Evolutionary conservation across 768 basidiomycete species (phyloP).

Genomic region (Xerocomellus intermedius): DNA sequence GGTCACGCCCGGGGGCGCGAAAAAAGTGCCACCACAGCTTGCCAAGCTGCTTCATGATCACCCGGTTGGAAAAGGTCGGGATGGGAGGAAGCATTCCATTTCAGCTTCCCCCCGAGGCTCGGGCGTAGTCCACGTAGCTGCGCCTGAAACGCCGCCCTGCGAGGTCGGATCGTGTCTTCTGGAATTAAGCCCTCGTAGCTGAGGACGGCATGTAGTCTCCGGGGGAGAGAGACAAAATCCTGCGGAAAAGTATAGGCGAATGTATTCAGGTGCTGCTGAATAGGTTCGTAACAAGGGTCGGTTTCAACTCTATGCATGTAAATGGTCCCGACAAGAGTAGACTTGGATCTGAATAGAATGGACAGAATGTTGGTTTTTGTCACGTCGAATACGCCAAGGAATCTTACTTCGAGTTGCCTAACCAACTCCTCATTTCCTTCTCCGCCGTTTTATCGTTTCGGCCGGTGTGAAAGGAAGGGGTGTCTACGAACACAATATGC

Average conservation of each 20-base stretch:
- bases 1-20: not conserved
- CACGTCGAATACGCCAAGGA: not conserved
- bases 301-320: constrained; percentile 16
- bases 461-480: constrained; percentile 14
- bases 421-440: constrained; percentile 1
- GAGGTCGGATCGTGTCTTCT: fast-evolving
- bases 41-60: constrained; percentile 7
- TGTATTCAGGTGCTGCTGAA: constrained; percentile 7
- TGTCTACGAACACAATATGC: constrained; percentile 24
- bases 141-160: not conserved
- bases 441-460: not conserved
- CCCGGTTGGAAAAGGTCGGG: not conserved
- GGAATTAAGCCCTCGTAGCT: not conserved
- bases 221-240: not conserved
- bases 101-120: not conserved
- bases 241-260: constrained; percentile 8
- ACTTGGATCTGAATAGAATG: constrained; percentile 5
- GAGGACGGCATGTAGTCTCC: constrained; percentile 10
- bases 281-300: fast-evolving
- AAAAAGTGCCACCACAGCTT: constrained; percentile 9
- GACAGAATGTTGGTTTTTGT: not conserved
- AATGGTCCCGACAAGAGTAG: constrained; percentile 9
- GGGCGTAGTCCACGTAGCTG: not conserved
- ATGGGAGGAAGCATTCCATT: constrained; percentile 3
- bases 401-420: constrained; percentile 2